Percentiles rank a stretch among this genome's conserved stretches.
Conservation (phyloP, 2,329 filamentous ascomycete genomes). For the Diaporthe batatas region DNA sequence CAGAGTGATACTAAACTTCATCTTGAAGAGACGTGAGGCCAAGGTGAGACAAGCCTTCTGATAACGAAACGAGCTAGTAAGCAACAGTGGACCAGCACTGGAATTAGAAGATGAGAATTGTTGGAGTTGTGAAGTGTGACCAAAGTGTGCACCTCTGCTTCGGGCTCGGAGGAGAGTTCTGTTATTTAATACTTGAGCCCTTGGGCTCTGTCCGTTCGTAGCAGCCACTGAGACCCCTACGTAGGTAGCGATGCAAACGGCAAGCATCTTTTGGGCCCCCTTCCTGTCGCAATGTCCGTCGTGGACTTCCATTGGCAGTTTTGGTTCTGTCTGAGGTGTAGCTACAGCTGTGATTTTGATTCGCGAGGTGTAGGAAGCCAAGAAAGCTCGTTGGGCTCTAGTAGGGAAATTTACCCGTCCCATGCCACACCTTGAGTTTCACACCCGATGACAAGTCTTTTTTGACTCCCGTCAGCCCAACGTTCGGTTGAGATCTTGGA, state of each 20-base stretch:
- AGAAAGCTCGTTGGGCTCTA: neutral
- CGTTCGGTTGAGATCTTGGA: neutral
- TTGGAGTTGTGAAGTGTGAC: neutral
- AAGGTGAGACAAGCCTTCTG: neutral
- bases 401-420: neutral
- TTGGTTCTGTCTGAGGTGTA: neutral
- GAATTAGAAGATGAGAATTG: neutral
- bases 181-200: slow-evolving; percentile 4
- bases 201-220: neutral
- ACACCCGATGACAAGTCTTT: slow-evolving; percentile 19
- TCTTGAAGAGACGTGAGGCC: neutral
- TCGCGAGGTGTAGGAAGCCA: neutral
- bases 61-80: neutral
- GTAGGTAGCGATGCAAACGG: neutral
- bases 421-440: slow-evolving; percentile 19
- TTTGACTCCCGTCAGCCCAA: slow-evolving; percentile 8
- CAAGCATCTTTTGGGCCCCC: neutral
- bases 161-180: neutral
- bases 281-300: neutral
- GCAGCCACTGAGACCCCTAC: neutral
- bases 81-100: slow-evolving; percentile 22
- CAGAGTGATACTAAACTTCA: slow-evolving; percentile 5
- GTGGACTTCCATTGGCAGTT: slow-evolving; percentile 18
- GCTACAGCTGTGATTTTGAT: neutral
- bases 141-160: no score